Evolutionary conservation across 306 rosid genomes (phyloP).

Genomic region (Mucuna pruriens): DNA sequence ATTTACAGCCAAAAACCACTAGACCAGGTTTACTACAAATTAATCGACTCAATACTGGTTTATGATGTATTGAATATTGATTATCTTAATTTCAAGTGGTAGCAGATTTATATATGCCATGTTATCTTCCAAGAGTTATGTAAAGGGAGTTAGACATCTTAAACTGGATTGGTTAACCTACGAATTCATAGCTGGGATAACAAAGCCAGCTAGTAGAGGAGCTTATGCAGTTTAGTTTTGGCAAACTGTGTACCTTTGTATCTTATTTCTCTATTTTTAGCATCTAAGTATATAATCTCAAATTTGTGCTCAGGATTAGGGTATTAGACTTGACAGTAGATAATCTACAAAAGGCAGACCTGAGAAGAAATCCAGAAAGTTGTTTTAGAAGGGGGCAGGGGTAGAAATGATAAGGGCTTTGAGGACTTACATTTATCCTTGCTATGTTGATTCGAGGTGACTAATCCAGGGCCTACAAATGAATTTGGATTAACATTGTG

Average conservation of each 20-base stretch:
- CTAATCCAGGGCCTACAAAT: constrained; percentile 1
- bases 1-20: background rate
- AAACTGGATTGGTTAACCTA: background rate
- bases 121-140: background rate
- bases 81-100: background rate
- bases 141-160: background rate
- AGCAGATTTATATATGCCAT: background rate
- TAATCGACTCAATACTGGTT: background rate
- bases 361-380: background rate
- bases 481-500: constrained; percentile 27
- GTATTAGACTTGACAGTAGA: constrained; percentile 11
- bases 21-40: background rate
- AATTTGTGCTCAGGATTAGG: background rate
- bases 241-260: background rate
- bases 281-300: background rate
- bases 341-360: background rate
- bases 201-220: background rate
- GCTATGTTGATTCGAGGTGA: constrained; percentile 16
- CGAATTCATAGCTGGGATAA: background rate
- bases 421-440: constrained; percentile 37
- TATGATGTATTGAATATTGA: background rate
- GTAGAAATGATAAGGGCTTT: background rate
- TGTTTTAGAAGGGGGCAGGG: constrained; percentile 5
- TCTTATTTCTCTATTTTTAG: background rate
- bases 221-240: background rate